Base-by-base conservation (phyloP, 139 green algal species). In the Tetraselmis chui region DNA sequence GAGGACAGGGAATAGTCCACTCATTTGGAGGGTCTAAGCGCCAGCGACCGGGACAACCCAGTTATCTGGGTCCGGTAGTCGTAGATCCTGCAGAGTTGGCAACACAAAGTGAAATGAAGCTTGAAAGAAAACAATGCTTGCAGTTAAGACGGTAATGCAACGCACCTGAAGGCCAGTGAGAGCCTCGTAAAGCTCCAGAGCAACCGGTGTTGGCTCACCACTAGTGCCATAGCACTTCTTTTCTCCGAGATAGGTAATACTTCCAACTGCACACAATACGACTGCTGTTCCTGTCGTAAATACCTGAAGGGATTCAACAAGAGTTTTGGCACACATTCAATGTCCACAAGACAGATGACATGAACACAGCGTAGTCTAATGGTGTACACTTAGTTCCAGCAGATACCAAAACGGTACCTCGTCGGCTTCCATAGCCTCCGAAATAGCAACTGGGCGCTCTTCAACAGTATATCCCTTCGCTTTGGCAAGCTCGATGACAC, bases 241-340 rank as follows among this genome's bases (percentile, higher is more conserved):
- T 18, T 67, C 45, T 18, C 45, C 95, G 27, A 88, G 82, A 86
- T 97, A 95, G 1, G 96, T 99, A 25, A 99, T 82, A 83, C 89
- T 94, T 79, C 97, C 97, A 5, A 99, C 97, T 2, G 93, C 87
- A 25, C 86, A 97, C 28, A 99, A 84, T 2, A 99, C 97, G 27
- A 99, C 97, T 5, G 97, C 97, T 23, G 97, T 99, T 75, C 97
- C 97, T 1, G 91, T 96, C 30, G 94, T 98, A 87, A 98, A 98
- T 0, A 98, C 45, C 88, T 98, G n/a, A n/a, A n/a, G n/a, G n/a
- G n/a, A n/a, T n/a, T n/a, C n/a, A n/a, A n/a, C n/a, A n/a, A n/a
- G n/a, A n/a, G n/a, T n/a, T n/a, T n/a, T n/a, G n/a, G n/a, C n/a
- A n/a, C n/a, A n/a, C n/a, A n/a, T n/a, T n/a, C n/a, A n/a, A n/a